Base-by-base conservation (phyloP, 164 flowering plant genomes). In the Annona cherimola region DNA sequence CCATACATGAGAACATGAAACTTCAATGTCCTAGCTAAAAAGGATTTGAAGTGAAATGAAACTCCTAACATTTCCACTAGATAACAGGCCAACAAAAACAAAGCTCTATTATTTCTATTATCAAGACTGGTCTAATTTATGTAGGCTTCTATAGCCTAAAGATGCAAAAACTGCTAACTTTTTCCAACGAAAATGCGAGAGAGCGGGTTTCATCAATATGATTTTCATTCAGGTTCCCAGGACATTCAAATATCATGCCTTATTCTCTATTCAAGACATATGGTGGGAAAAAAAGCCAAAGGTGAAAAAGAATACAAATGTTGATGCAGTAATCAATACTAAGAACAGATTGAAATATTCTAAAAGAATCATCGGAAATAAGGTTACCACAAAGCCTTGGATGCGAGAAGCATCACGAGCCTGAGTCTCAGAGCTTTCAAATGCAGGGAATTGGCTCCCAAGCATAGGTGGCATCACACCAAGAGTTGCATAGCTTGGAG, bases 361-460 rank as follows among this genome's bases (percentile, higher is more conserved):
- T 26, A 20, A 18, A 18, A 4, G 26, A 42, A 66, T 1, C 46
- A 18, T 26, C 41, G 61, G 68, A 35, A 69, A 54, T 42, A 72
- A 71, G 69, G 71, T 88, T 80, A 93, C 93, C 2, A 91, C 83
- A 84, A 88, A 83, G 83, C 82, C 79, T 63, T 90, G 86, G 79
- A 84, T 79, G 42, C 86, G 88, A 79, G 94, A 77, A 76, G 66
- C 86, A 76, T 91, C 91, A 68, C 88, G 90, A 69, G 83, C 84
- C 78, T 91, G 98, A 77, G 87, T 80, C 50, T 91, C 95, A 18
- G 87, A 76, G 78, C 80, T 84, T 75, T 91, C 96, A 74, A 83
- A 81, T 39, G 85, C 80, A 72, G 91, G 73, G 78, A 87, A 71
- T 73, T 85, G 94, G 77, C 80, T 76, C 45, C 88, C 87, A 5